Percentiles rank a stretch among this genome's conserved stretches.
Conservation (phyloP, 2,329 filamentous ascomycete genomes). For the Chaetomium sp. region DNA sequence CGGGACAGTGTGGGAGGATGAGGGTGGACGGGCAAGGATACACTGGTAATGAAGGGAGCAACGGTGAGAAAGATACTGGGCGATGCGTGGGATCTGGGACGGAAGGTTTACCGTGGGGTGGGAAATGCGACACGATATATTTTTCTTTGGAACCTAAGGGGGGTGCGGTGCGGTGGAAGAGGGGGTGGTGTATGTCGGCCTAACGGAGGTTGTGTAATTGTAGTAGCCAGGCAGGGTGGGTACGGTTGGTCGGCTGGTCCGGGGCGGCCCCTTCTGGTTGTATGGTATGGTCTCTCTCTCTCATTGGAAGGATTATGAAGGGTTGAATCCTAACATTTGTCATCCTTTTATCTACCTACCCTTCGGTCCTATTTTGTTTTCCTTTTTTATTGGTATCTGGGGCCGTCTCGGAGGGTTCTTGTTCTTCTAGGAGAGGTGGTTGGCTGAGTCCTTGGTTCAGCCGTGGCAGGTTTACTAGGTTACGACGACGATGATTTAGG, state of each 20-base stretch:
- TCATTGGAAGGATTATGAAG: neutral
- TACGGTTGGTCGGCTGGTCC: constrained; percentile 10
- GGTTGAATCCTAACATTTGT: no score
- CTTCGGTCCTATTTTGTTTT: neutral
- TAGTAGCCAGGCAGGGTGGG: neutral
- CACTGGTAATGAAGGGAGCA: neutral
- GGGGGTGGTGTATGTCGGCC: neutral
- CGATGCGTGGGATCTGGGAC: neutral
- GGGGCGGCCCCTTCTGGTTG: neutral
- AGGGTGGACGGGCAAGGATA: neutral
- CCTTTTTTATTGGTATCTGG: neutral
- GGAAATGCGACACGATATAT: neutral
- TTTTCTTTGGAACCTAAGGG: neutral
- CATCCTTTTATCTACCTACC: no score
- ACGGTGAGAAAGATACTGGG: neutral
- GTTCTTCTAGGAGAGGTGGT: neutral
- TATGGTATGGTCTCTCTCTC: neutral
- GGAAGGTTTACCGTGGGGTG: neutral
- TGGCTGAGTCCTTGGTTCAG: neutral
- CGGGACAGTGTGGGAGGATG: neutral
- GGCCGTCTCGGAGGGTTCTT: neutral
- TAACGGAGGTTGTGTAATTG: neutral
- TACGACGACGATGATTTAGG: neutral
- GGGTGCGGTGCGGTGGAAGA: neutral
- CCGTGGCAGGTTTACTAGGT: neutral